A percentile compares a stretch with the other conserved stretches of the same genome.
Evolutionary conservation across 208 protist genomes (phyloP).

Genomic region (Naegleria fowleri): DNA sequence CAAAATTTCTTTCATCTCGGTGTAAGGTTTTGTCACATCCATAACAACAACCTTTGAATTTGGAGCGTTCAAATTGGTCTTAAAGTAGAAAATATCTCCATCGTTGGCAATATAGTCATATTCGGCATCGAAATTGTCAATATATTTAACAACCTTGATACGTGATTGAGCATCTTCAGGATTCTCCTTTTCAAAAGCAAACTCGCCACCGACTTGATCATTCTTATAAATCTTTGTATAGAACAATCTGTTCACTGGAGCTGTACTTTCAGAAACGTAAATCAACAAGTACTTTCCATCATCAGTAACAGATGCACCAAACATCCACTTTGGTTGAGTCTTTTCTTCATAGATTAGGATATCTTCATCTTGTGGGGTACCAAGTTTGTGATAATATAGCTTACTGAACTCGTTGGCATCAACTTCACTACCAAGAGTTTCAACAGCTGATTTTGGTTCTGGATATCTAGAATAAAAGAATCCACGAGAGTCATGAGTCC

Average conservation of each 20-base stretch:
- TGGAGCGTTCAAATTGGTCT: slow-evolving; percentile 74
- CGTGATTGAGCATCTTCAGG: slow-evolving; percentile 16
- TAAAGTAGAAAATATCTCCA: slow-evolving; percentile 69
- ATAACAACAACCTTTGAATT: slow-evolving; percentile 71
- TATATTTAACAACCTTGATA: slow-evolving; percentile 67
- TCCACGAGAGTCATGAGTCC: slow-evolving; percentile 61
- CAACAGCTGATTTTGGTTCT: slow-evolving; percentile 52
- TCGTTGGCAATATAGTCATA: slow-evolving; percentile 81
- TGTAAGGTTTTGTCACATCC: slow-evolving; percentile 46
- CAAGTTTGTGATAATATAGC: slow-evolving; percentile 77
- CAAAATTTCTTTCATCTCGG: slow-evolving; percentile 58
- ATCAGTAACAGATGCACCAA: slow-evolving; percentile 62
- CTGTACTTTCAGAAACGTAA: slow-evolving; percentile 58
- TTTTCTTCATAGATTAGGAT: slow-evolving; percentile 60
- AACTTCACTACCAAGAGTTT: slow-evolving; percentile 66
- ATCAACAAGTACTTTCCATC: slow-evolving; percentile 69
- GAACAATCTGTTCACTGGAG: slow-evolving; percentile 72
- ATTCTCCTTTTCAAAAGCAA: slow-evolving; percentile 41
- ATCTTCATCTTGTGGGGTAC: slow-evolving; percentile 66
- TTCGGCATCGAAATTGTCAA: slow-evolving; percentile 73
- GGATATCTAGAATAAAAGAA: slow-evolving; percentile 83
- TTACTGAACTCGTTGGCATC: slow-evolving; percentile 62
- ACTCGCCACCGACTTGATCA: slow-evolving; percentile 39
- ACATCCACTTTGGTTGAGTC: slow-evolving; percentile 63
- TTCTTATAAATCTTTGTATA: slow-evolving; percentile 44